Evolutionary conservation across 495 filamentous ascomycete species (phyloP).

Genomic region (Xylaria acuta): DNA sequence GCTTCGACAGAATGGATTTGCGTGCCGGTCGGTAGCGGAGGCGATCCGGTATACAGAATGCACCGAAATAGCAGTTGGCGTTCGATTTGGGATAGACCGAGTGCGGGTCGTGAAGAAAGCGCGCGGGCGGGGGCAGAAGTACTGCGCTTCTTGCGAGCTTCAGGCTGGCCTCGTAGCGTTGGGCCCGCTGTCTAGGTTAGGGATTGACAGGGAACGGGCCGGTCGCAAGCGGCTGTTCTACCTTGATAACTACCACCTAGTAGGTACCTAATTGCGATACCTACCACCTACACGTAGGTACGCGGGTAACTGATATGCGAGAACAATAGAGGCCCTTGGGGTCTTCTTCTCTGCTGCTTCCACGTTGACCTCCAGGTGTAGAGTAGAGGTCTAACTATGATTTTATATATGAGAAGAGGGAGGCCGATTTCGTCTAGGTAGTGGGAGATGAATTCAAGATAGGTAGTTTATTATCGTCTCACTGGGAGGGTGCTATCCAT

Average conservation of each 20-base stretch:
- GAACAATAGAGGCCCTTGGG: neutral
- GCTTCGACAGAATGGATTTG: slow-evolving; percentile 34
- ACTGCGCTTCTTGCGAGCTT: slow-evolving; percentile 9
- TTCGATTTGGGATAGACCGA: neutral
- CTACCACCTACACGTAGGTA: neutral
- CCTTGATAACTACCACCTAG: neutral
- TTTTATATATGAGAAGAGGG: neutral
- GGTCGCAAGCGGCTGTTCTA: slow-evolving; percentile 30
- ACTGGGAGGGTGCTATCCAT: slow-evolving; percentile 2
- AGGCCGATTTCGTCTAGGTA: neutral
- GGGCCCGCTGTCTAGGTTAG: slow-evolving; percentile 20
- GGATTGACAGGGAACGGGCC: slow-evolving; percentile 25
- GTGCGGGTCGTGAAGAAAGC: neutral
- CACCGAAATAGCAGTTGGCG: slow-evolving; percentile 18
- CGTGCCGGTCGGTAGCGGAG: slow-evolving; percentile 25
- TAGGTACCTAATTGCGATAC: too few relatives aligned
- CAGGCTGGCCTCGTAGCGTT: slow-evolving; percentile 3
- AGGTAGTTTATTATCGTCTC: neutral
- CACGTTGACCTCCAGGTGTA: neutral
- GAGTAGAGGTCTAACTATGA: neutral
- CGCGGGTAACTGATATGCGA: neutral
- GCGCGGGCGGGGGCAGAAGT: neutral
- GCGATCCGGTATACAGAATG: neutral
- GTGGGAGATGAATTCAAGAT: slow-evolving; percentile 6
- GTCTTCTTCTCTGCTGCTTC: neutral